Evolutionary conservation across 1,284 basidiomycete genomes (phyloP).

Genomic region (Naganishia liquefaciens): DNA sequence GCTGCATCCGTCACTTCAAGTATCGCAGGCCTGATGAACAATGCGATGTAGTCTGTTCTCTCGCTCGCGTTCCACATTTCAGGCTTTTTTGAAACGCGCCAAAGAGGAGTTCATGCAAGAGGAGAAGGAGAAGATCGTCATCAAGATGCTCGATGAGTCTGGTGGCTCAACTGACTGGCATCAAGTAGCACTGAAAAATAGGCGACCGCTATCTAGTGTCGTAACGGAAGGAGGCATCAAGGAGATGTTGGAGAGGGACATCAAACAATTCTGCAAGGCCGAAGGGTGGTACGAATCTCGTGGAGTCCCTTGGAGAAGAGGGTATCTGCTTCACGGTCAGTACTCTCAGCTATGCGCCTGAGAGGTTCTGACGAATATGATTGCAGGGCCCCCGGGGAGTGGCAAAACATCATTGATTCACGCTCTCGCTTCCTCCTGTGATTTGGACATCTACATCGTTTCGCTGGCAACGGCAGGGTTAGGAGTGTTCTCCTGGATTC

Average conservation of each 20-base stretch:
- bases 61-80: conserved; percentile 16
- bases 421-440: conserved; percentile 26
- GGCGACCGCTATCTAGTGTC: conserved; percentile 58
- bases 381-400: conserved; percentile 1
- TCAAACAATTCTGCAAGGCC: conserved; percentile 58
- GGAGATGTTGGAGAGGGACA: conserved; percentile 58
- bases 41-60: neutral
- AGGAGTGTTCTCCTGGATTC: neutral
- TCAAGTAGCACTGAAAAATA: conserved; percentile 13
- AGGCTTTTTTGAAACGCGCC: conserved; percentile 14
- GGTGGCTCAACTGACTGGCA: conserved; percentile 10
- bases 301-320: conserved; percentile 62
- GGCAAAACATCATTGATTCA: conserved; percentile 34
- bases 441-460: conserved; percentile 30
- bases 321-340: conserved; percentile 60
- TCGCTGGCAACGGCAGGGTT: conserved; percentile 30
- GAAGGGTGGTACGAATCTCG: conserved; percentile 59
- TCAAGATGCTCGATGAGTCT: conserved; percentile 25
- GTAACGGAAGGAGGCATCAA: conserved; percentile 59
- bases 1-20: neutral
- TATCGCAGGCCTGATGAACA: neutral
- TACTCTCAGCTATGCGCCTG: neutral
- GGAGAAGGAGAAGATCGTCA: conserved; percentile 15
- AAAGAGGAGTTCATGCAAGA: conserved; percentile 20
- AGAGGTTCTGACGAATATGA: neutral